Evolutionary conservation across 192 early-diverging fungal species (phyloP).

Genomic region (Linnemannia exigua): DNA sequence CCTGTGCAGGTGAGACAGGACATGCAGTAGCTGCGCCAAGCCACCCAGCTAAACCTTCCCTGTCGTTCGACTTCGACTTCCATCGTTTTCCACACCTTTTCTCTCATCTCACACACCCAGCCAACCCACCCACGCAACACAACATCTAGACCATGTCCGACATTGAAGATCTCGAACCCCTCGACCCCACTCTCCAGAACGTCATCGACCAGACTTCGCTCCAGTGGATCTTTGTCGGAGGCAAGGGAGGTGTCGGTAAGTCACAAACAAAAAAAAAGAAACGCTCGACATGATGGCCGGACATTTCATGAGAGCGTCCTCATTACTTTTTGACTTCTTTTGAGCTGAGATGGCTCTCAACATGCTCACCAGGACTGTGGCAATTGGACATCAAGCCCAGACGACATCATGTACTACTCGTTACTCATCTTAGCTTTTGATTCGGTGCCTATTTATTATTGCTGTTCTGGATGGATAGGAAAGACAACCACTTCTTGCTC

Average conservation of each 20-base stretch:
- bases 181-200: slow-evolving; percentile 93
- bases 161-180: slow-evolving; percentile 76
- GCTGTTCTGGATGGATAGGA: slow-evolving; percentile 57
- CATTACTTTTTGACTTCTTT: neutral
- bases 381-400: neutral
- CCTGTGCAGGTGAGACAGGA: neutral
- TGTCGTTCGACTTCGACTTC: neutral
- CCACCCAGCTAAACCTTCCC: slow-evolving; percentile 15
- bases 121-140: neutral
- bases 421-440: neutral
- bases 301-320: neutral
- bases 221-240: slow-evolving; percentile 99
- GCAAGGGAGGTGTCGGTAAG: slow-evolving; percentile 99
- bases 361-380: neutral
- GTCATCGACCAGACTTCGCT: slow-evolving; percentile 96
- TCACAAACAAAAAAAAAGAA: neutral
- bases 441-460: neutral
- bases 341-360: neutral
- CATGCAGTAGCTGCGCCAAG: slow-evolving; percentile 1
- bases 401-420: neutral
- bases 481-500: slow-evolving; percentile 86
- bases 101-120: neutral
- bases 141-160: slow-evolving; percentile 62
- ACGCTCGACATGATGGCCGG: neutral
- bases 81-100: neutral